Conservation (phyloP, 441 rosid species). For the Erysimum pusillum region DNA sequence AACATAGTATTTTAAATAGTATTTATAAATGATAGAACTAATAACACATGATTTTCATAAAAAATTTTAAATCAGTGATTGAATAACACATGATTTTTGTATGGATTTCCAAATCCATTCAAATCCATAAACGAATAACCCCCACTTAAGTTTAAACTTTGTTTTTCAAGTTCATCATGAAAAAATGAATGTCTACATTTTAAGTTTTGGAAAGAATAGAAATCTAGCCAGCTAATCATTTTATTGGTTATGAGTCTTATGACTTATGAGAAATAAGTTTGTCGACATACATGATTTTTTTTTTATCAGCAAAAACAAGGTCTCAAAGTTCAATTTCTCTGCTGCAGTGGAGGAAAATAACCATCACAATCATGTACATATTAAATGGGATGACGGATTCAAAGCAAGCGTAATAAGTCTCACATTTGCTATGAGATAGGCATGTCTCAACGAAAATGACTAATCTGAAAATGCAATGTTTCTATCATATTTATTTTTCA, state of each 20-base stretch:
- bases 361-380: constrained; percentile 39
- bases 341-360: constrained; percentile 20
- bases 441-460: constrained; percentile 52
- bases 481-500: constrained; percentile 22
- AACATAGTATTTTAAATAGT: too few species aligned
- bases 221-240: neutral
- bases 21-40: too few species aligned
- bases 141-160: too few species aligned
- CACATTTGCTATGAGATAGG: constrained; percentile 43
- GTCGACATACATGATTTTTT: neutral
- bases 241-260: neutral
- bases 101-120: too few species aligned
- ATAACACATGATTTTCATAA: too few species aligned
- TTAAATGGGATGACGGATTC: neutral
- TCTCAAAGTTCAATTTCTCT: constrained; percentile 16
- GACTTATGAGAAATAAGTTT: neutral
- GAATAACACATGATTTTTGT: too few species aligned
- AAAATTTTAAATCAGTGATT: too few species aligned
- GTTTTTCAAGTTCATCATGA: too few species aligned
- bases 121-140: too few species aligned
- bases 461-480: constrained; percentile 32
- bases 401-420: constrained; percentile 35
- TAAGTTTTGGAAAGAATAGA: too few species aligned
- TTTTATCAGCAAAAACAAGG: neutral
- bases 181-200: too few species aligned